A percentile compares a stretch with the other conserved stretches of the same genome.
These are phyloP conservation scores for Gossypium davidsonii DNA, from an alignment of 441 rosid species.

Conservation along the genomic window DNA sequence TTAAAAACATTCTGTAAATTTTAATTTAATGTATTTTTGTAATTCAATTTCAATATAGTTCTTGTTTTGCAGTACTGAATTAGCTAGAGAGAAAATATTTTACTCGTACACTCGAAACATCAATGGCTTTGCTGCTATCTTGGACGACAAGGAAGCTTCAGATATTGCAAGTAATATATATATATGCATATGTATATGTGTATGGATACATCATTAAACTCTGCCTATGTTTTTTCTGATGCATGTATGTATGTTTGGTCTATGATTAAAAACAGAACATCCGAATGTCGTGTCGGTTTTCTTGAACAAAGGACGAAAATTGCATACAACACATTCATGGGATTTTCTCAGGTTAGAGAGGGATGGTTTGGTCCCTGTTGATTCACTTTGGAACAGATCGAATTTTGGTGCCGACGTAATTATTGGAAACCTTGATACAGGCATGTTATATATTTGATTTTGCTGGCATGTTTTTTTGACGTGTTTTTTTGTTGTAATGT, in stretches of 20 bases:
- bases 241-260: not conserved
- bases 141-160: conserved; percentile 39
- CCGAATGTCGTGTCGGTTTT: conserved; percentile 32
- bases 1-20: not conserved
- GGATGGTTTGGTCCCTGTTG: conserved; percentile 6
- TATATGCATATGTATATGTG: not conserved
- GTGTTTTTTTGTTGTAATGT: not conserved
- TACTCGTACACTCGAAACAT: conserved; percentile 50
- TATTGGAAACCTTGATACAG: conserved; percentile 32
- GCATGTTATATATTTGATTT: not conserved
- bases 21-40: not conserved
- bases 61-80: conserved; percentile 29
- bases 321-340: conserved; percentile 39
- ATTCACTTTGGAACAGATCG: conserved; percentile 27
- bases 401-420: conserved; percentile 28
- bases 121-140: conserved; percentile 62
- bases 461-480: not conserved
- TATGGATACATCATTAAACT: too few species aligned
- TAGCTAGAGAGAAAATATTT: conserved; percentile 35
- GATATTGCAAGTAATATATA: conserved; percentile 32
- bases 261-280: conserved; percentile 13
- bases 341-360: conserved; percentile 28
- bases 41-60: not conserved
- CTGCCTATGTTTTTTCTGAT: not conserved
- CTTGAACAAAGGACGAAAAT: conserved; percentile 20